Evolutionary conservation across 2,329 filamentous ascomycete genomes (phyloP).

Genomic region (Trichoderma sp.): DNA sequence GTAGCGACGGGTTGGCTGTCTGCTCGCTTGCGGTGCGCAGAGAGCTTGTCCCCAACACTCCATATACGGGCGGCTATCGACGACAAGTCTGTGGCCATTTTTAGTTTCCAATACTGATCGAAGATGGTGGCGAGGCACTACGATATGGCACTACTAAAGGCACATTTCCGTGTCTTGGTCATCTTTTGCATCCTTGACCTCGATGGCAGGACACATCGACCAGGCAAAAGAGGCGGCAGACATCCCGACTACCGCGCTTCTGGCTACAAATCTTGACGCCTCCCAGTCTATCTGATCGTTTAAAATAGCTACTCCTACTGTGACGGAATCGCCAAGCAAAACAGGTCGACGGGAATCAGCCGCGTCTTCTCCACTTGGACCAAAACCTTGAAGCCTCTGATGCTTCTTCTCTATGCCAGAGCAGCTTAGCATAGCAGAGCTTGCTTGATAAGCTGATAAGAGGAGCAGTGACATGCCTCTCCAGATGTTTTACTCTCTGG

Average conservation of each 20-base stretch:
- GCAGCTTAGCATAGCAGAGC: conserved; percentile 3
- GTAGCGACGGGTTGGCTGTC: neutral
- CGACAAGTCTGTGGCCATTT: neutral
- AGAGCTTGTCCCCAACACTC: neutral
- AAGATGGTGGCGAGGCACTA: conserved; percentile 6
- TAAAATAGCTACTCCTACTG: neutral
- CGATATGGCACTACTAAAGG: neutral
- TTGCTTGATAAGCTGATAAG: conserved; percentile 23
- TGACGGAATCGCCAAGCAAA: neutral
- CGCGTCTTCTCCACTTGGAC: conserved; percentile 23
- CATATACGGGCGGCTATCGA: neutral
- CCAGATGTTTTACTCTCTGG: neutral
- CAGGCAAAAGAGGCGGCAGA: conserved; percentile 14
- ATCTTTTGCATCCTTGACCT: neutral
- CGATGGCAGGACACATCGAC: neutral
- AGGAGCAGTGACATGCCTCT: conserved; percentile 1
- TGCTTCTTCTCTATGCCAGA: neutral
- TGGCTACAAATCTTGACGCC: conserved; percentile 9
- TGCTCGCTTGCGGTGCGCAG: neutral
- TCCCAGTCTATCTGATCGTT: neutral
- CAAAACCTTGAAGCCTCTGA: conserved; percentile 18
- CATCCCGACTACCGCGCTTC: conserved; percentile 12
- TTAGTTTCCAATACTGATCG: neutral
- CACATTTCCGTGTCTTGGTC: neutral
- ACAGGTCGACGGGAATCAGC: conserved; percentile 12